Evolutionary conservation across 176 grass and related monocot genomes (phyloP), one percentile per base, ranked within the genome.

Genomic region (Aegilops sharonensis): DNA sequence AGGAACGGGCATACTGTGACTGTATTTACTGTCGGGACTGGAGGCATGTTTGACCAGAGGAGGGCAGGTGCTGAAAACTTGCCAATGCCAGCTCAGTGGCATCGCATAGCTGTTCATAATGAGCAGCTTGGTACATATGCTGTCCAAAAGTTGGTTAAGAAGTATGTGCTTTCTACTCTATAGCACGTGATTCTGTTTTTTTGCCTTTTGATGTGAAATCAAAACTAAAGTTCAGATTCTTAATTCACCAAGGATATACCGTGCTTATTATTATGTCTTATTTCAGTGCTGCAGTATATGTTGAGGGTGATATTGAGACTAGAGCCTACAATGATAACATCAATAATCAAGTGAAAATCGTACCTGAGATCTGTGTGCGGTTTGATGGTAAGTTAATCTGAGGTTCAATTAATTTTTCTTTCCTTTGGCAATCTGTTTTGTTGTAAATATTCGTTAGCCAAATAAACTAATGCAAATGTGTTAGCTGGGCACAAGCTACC

Each of bases 11-110:
- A 72, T 72, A 91, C 86, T 3, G 80, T 94, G 30, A 97, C 94
- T 8, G 91, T 94, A 73, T 97, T 97, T 75, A 97, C 94, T 87
- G 92, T 97, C 61, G 94, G 94, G 81, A 97, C 94, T 23, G 94
- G 90, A 20, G 94, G 92, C 83, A 89, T 97, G 92, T 94, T 72
- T 80, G 94, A 97, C 61, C 92, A 97, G 73, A 90, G 95, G 81
- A 83, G 80, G 62, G 77, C 34, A 45, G 78, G 88, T 52, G 78
- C 76, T 83, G 89, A 87, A 65, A 83, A 92, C 56, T 84, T 92
- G 59, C 90, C 90, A 43, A 87, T 87, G 62, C 92, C 95, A 67
- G 84, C 87, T 83, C 95, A 94, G 78, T 97, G 95, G 95, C 95
- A 97, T 73, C 85, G 95, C 34, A 85, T 94, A 80, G 78, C 88